These are phyloP conservation scores for Priceomyces melissophilus DNA, from an alignment of 805 yeast species.

Conservation along the genomic window DNA sequence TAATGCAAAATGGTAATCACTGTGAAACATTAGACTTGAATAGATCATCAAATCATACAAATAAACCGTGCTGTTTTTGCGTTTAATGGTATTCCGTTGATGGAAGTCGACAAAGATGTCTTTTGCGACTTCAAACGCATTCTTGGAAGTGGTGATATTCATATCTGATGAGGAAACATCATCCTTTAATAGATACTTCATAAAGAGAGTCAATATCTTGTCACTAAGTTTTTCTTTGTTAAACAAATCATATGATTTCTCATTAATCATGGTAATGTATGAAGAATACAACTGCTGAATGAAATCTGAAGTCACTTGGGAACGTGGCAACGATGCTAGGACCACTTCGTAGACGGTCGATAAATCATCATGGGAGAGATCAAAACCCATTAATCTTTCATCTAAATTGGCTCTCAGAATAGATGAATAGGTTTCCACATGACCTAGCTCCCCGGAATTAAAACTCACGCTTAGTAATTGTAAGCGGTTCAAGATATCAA, in stretches of 20 bases:
- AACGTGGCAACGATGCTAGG: conserved; percentile 13
- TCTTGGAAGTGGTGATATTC: conserved; percentile 11
- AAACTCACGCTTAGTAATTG: conserved; percentile 23
- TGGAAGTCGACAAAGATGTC: conserved; percentile 22
- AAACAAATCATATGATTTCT: conserved; percentile 8
- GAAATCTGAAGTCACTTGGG: conserved; percentile 13
- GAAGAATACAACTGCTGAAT: conserved; percentile 18
- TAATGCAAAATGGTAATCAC: conserved; percentile 34
- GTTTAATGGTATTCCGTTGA: conserved; percentile 9
- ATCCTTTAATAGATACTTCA: conserved; percentile 22
- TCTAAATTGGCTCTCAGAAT: conserved; percentile 33
- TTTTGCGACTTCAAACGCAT: conserved; percentile 24
- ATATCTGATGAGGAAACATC: conserved; percentile 15
- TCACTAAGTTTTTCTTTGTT: conserved; percentile 14
- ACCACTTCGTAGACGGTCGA: conserved; percentile 22
- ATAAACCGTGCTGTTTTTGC: conserved; percentile 17
- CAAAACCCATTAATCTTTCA: conserved; percentile 17
- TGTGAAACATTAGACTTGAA: conserved; percentile 27
- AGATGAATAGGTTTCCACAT: conserved; percentile 9
- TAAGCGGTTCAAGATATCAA: conserved; percentile 23
- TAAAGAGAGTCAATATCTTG: conserved; percentile 16
- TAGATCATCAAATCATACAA: conserved; percentile 29
- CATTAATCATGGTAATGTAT: conserved; percentile 14
- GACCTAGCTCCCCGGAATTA: conserved; percentile 17
- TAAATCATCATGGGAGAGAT: conserved; percentile 17